A percentile compares a stretch with the other conserved stretches of the same genome.
These are phyloP conservation scores for Heterobasidion parviporum DNA, from an alignment of 1,284 basidiomycete species.

Conservation along the genomic window DNA sequence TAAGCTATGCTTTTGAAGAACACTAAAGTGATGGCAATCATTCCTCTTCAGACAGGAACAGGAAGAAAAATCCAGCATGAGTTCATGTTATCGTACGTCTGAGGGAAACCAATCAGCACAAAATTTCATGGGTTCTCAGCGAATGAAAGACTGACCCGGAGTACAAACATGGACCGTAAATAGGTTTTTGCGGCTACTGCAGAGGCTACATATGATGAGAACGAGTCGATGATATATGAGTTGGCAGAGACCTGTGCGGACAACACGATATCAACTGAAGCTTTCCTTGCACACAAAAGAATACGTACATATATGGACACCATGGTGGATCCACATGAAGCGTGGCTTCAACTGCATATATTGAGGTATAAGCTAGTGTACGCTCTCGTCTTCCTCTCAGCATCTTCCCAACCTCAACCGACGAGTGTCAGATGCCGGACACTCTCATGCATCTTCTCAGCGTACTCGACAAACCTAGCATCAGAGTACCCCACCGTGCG, in stretches of 20 bases:
- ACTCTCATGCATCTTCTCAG: too few species aligned
- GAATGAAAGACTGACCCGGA: background rate
- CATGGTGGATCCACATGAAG: background rate
- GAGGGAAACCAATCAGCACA: conserved; percentile 21
- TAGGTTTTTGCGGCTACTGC: background rate
- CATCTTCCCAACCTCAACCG: too few species aligned
- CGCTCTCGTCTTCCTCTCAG: too few species aligned
- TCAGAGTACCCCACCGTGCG: background rate
- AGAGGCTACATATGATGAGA: background rate
- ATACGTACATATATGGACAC: background rate
- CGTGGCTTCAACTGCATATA: background rate
- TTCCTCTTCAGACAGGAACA: conserved; percentile 19
- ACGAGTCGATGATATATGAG: background rate
- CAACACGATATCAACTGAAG: too few species aligned
- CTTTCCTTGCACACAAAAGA: too few species aligned
- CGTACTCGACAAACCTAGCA: too few species aligned
- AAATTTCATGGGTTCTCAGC: background rate
- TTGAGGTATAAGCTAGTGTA: too few species aligned
- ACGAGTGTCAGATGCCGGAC: too few species aligned
- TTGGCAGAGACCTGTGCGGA: background rate
- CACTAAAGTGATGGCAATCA: conserved; percentile 29
- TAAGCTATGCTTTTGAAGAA: conserved; percentile 8
- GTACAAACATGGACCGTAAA: background rate
- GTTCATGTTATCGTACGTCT: conserved; percentile 26
- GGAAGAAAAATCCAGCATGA: conserved; percentile 26